Base-by-base conservation (phyloP, 2,329 filamentous ascomycete species). In the Fusarium foetens region DNA sequence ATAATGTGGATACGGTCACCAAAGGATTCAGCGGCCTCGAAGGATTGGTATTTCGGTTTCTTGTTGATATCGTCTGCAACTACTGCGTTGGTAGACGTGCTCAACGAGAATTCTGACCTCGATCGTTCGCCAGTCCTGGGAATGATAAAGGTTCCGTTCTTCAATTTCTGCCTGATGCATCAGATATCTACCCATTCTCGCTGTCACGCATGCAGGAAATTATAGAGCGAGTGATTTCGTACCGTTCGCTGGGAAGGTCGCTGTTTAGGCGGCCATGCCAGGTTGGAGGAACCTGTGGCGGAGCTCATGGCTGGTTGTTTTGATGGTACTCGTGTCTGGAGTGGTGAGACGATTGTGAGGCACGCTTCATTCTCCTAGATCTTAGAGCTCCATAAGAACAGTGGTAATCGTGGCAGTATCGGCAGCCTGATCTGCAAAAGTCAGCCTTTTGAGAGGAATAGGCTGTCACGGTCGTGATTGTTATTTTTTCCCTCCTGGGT, bases 91-190 rank as follows among this genome's bases (percentile, higher is more conserved):
- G 78, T 75, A 63, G 86, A 82, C 59, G 87, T 85, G 76, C 92
- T 91, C 33, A 97, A 86, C 27, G 92, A 95, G 75, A 97, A 94
- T 69, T 92, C 88, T 70, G 93, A 92, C 78, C 91, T 92, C 51
- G 94, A 89, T 71, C 94, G 93, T 81, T 97, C 93, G 77, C 95
- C 95, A 6, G 94, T 98, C 66, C 88, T 86, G 12, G 95, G 94
- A 60, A 97, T 88, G 75, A 98, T 92, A 80, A 97, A 94, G 48
- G 94, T 96, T 73, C 93, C 93, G 79, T 95, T 93, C 74, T 92
- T 91, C 68, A 97, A 86, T 87, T 94, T 90, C 89, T 91, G 78
- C 23, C 42, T 52, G 58, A 63, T 53, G 49, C 42, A 55, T 73
- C 58, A 77, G 65, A 58, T 46, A 42, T 46, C 41, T 55, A 14